A percentile compares a stretch with the other conserved stretches of the same genome.
These are phyloP conservation scores for Logfia minima DNA, from an alignment of 129 eudicot genomes.

Conservation along the genomic window DNA sequence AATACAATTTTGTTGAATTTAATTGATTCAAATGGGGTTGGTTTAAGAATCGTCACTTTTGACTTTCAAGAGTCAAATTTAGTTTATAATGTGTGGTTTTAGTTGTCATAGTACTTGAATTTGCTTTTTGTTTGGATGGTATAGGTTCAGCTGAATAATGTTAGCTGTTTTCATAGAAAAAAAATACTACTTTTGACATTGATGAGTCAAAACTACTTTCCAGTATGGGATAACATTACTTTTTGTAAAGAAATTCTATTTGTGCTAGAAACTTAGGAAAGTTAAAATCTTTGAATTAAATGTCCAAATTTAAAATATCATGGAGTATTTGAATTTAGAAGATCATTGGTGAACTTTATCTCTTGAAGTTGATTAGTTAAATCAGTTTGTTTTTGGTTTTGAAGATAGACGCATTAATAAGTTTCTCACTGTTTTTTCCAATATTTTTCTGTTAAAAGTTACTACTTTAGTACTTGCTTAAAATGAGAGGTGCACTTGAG, in stretches of 20 bases:
- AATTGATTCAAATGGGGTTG: neutral
- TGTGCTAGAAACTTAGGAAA: neutral
- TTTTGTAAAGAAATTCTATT: neutral
- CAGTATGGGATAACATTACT: neutral
- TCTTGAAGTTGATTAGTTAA: neutral
- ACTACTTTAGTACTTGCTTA: neutral
- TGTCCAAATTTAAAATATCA: too few species aligned
- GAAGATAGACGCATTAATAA: neutral
- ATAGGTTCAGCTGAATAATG: neutral
- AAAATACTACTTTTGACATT: neutral
- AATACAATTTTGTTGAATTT: neutral
- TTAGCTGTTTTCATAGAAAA: neutral
- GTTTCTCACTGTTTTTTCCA: neutral
- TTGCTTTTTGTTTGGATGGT: conserved; percentile 2
- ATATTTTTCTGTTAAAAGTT: neutral
- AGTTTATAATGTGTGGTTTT: neutral
- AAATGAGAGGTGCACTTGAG: neutral
- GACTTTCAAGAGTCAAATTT: conserved; percentile 5
- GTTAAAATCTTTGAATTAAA: neutral
- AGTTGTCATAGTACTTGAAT: neutral
- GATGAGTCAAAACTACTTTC: neutral
- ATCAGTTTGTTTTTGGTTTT: neutral
- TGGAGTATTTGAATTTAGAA: too few species aligned
- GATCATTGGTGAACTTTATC: neutral
- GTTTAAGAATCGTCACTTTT: neutral